Evolutionary conservation across 2,329 filamentous ascomycete genomes (phyloP).

Genomic region (Phyllosticta citrichinensis): DNA sequence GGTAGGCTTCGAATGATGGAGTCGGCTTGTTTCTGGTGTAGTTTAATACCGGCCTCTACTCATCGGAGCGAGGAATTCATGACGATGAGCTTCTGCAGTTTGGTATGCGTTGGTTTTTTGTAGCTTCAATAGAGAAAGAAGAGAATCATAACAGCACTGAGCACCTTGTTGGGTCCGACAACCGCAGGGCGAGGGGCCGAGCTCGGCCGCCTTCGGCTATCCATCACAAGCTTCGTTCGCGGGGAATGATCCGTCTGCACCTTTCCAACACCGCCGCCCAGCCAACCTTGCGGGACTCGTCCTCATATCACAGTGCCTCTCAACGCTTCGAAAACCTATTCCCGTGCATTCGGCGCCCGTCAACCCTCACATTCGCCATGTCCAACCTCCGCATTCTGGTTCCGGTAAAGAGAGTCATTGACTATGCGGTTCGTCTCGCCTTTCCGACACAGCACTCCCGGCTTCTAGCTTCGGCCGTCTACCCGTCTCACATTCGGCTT

Average conservation of each 20-base stretch:
- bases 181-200: background rate
- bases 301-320: background rate
- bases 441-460: background rate
- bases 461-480: background rate
- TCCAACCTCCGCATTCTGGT: slow-evolving; percentile 44
- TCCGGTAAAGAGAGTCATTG: slow-evolving; percentile 48
- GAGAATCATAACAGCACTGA: background rate
- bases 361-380: slow-evolving; percentile 10
- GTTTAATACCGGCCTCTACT: background rate
- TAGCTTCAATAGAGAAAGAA: background rate
- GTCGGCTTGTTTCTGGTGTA: background rate
- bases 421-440: slow-evolving; percentile 41
- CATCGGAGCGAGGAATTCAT: background rate
- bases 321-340: background rate
- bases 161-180: background rate
- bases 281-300: background rate
- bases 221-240: background rate
- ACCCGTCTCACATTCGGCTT: background rate
- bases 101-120: background rate
- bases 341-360: background rate
- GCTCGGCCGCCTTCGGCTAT: background rate
- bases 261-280: background rate
- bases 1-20: background rate
- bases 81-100: background rate
- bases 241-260: background rate